phyloP scores from a whole-genome alignment of 192 early-diverging fungal species.

The Thoreauomyces humboldtii region DNA sequence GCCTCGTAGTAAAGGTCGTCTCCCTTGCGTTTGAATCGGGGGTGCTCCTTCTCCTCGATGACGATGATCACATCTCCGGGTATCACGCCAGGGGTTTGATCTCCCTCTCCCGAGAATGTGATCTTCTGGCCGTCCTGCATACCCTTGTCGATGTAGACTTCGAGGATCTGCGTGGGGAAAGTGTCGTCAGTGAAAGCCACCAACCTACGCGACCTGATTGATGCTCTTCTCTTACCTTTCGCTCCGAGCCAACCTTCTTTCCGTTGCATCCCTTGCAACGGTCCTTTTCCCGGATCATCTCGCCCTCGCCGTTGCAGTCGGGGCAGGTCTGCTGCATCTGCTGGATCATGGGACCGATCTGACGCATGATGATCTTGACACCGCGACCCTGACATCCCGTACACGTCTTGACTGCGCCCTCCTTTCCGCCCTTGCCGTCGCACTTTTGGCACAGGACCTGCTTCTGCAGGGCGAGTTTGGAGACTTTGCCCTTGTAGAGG shows the following conservation, averaged over 20 bases:
- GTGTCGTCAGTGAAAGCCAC: too few species aligned
- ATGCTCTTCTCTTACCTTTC: conserved; percentile 89
- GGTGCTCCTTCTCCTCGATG: conserved; percentile 91
- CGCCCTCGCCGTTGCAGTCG: conserved; percentile 87
- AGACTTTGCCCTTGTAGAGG: conserved; percentile 84
- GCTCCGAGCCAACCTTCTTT: conserved; percentile 81
- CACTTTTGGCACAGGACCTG: conserved; percentile 87
- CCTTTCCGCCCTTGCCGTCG: conserved; percentile 95
- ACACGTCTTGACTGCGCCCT: conserved; percentile 80
- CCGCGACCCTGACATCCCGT: conserved; percentile 84
- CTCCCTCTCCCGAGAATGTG: conserved; percentile 91
- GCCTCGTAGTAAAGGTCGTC: conserved; percentile 90
- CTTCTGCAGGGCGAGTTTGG: conserved; percentile 95
- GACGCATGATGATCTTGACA: conserved; percentile 82
- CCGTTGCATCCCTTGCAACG: conserved; percentile 89
- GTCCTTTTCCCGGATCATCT: conserved; percentile 86
- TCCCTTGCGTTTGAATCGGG: conserved; percentile 89
- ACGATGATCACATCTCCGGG: conserved; percentile 99
- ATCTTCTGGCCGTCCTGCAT: conserved; percentile 97
- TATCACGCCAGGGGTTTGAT: conserved; percentile 88
- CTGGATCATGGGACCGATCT: conserved; percentile 99
- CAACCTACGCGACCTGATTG: too few species aligned
- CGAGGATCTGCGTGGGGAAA: conserved; percentile 74
- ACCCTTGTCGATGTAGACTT: conserved; percentile 97
- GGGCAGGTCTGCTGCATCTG: conserved; percentile 97